Percentiles rank a stretch among this genome's conserved stretches.
These are phyloP conservation scores for Postia placenta DNA, from an alignment of 768 basidiomycete species.

Conservation along the genomic window DNA sequence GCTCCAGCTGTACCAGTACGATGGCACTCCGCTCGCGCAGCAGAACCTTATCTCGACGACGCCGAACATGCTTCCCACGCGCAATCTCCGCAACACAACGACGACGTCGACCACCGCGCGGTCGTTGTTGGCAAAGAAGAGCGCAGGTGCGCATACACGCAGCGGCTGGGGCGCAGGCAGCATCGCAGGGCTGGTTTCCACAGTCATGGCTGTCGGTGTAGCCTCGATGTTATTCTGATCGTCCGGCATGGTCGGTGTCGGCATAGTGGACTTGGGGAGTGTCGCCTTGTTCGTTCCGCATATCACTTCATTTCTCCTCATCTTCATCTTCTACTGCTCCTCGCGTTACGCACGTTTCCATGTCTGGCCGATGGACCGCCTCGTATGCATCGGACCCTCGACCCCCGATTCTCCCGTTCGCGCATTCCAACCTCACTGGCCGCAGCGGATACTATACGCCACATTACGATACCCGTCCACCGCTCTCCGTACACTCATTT, in stretches of 20 bases:
- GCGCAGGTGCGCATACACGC: constrained; percentile 7
- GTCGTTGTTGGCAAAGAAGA: constrained; percentile 2
- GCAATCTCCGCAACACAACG: constrained; percentile 51
- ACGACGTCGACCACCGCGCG: constrained; percentile 21
- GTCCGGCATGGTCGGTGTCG: neutral
- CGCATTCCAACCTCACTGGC: neutral
- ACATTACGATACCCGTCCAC: constrained; percentile 5
- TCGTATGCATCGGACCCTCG: constrained; percentile 2
- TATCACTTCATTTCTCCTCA: neutral
- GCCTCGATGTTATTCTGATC: constrained; percentile 9
- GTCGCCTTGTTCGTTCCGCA: neutral
- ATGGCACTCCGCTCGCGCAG: constrained; percentile 73
- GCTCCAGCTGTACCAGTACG: constrained; percentile 72
- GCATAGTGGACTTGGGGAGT: neutral
- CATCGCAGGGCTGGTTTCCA: constrained; percentile 5
- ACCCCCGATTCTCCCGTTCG: neutral
- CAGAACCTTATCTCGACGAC: constrained; percentile 58
- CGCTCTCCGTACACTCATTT: constrained; percentile 3
- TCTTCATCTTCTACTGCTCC: neutral
- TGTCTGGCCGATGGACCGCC: neutral
- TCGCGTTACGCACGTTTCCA: constrained; percentile 1
- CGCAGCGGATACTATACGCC: neutral
- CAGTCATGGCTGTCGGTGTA: constrained; percentile 7
- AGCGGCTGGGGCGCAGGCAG: constrained; percentile 6
- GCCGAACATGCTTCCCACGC: constrained; percentile 85